phyloP scores from a whole-genome alignment of 306 rosid genomes.

The Sophora flavescens region DNA sequence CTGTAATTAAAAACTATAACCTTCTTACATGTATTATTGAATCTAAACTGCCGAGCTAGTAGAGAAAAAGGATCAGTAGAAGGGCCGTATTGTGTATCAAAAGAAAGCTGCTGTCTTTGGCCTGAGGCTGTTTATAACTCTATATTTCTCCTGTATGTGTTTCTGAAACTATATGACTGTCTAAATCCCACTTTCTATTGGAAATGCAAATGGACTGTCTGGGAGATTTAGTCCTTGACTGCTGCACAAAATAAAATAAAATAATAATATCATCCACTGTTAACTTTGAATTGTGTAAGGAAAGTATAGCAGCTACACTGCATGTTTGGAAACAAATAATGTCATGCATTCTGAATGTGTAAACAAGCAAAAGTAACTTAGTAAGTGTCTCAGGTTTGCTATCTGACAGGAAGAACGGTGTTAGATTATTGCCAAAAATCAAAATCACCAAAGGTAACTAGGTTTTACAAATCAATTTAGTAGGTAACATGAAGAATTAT shows the following conservation, averaged over 20 bases:
- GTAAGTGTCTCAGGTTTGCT: not conserved
- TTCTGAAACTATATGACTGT: slow-evolving; percentile 39
- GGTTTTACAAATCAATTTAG: not conserved
- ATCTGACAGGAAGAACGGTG: not conserved
- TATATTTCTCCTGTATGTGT: slow-evolving; percentile 41
- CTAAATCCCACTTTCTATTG: slow-evolving; percentile 31
- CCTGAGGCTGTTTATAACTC: slow-evolving; percentile 38
- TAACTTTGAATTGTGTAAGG: not conserved
- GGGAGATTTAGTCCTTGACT: slow-evolving; percentile 72
- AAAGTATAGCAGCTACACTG: not conserved
- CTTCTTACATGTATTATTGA: slow-evolving; percentile 47
- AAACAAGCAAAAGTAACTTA: slow-evolving; percentile 14
- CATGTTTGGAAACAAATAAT: slow-evolving; percentile 19
- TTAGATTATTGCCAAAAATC: not conserved
- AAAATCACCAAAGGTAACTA: not conserved
- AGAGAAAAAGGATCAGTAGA: slow-evolving; percentile 20
- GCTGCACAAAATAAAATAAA: slow-evolving; percentile 42
- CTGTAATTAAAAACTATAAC: slow-evolving; percentile 40
- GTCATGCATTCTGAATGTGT: not conserved
- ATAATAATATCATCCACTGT: not conserved
- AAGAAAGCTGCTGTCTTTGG: slow-evolving; percentile 30
- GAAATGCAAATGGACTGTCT: slow-evolving; percentile 75
- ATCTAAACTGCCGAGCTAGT: slow-evolving; percentile 34
- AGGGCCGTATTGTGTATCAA: slow-evolving; percentile 36
- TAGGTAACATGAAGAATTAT: not conserved